Evolutionary conservation across 306 rosid species (phyloP).

Genomic region (Vachellia collinsii): DNA sequence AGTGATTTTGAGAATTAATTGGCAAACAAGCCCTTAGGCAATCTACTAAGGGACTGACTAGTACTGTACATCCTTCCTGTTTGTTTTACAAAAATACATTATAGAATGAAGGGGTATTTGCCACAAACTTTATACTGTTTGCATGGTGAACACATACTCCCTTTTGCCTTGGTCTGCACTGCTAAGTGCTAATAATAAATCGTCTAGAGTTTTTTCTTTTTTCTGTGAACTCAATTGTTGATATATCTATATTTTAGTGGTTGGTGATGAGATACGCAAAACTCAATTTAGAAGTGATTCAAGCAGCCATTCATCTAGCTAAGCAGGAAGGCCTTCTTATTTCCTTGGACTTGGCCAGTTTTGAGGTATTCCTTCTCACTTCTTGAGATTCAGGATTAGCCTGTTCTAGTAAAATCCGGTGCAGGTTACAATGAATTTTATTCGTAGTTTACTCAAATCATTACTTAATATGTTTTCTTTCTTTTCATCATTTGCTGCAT

Average conservation of each 20-base stretch:
- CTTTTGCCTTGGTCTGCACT: slow-evolving; percentile 31
- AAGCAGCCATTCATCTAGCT: slow-evolving; percentile 80
- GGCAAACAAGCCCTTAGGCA: too few species aligned
- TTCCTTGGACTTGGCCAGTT: slow-evolving; percentile 97
- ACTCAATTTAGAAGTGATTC: slow-evolving; percentile 82
- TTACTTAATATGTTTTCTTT: slow-evolving; percentile 3
- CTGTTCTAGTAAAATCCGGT: slow-evolving; percentile 17
- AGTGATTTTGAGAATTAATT: too few species aligned
- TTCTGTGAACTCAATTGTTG: slow-evolving; percentile 40
- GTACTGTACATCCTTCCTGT: background rate
- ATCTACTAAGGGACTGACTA: background rate
- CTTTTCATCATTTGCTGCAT: slow-evolving; percentile 21
- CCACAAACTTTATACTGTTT: slow-evolving; percentile 14
- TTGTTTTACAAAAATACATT: slow-evolving; percentile 5
- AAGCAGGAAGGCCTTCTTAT: slow-evolving; percentile 84
- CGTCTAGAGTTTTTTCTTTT: slow-evolving; percentile 5
- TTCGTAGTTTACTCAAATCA: slow-evolving; percentile 13
- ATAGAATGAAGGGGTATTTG: slow-evolving; percentile 15
- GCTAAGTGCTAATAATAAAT: slow-evolving; percentile 38
- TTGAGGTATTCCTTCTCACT: slow-evolving; percentile 70
- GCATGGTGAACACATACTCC: slow-evolving; percentile 18
- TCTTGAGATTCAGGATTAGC: background rate
- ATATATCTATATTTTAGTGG: slow-evolving; percentile 72
- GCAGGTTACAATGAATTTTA: background rate
- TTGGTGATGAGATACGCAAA: slow-evolving; percentile 75